Conservation (phyloP, 345 rosid genomes). For the Hibiscus tridactylites region DNA sequence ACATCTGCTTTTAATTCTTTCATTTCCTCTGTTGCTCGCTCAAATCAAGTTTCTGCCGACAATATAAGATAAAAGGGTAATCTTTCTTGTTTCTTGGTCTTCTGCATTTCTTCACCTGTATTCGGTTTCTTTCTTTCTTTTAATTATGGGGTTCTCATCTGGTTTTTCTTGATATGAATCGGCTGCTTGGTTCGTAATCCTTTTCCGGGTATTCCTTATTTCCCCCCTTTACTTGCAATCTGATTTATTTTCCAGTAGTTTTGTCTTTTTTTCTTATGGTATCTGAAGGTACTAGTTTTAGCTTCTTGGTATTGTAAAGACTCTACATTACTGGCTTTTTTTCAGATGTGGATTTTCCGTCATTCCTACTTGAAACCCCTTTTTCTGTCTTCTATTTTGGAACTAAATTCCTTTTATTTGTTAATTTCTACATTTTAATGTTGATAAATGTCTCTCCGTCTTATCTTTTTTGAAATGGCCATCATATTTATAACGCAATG, state of each 20-base stretch:
- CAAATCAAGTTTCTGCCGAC: background rate
- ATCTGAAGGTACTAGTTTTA: background rate
- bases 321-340: background rate
- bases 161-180: background rate
- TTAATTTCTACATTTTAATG: background rate
- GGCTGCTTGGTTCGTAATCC: background rate
- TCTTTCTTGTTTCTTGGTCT: background rate
- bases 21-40: background rate
- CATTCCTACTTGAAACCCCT: background rate
- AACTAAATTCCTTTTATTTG: background rate
- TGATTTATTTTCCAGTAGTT: background rate
- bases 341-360: background rate
- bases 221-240: background rate
- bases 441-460: background rate
- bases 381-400: background rate
- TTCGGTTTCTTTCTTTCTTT: background rate
- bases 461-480: background rate
- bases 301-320: background rate
- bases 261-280: background rate
- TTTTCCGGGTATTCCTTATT: background rate
- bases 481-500: background rate
- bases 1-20: background rate
- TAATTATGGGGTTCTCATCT: background rate
- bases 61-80: background rate
- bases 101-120: background rate